Conservation (phyloP, 768 basidiomycete species). For the Lentinula detonsa region DNA sequence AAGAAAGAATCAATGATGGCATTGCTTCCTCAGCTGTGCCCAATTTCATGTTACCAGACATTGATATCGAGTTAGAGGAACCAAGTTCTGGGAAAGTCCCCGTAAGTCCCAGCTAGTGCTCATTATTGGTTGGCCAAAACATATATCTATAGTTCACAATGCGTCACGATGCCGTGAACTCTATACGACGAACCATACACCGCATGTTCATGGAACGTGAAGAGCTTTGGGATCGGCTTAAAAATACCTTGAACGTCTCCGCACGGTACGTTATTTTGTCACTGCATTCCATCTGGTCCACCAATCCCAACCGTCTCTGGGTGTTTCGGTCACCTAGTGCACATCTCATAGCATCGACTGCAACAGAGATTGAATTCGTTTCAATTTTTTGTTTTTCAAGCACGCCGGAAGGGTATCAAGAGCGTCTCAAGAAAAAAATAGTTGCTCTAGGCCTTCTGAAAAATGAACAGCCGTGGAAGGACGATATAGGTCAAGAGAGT, state of each 20-base stretch:
- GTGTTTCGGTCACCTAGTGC: conserved; percentile 22
- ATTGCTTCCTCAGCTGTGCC: neutral
- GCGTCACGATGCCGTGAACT: neutral
- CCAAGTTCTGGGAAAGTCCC: conserved; percentile 3
- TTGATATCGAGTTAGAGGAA: neutral
- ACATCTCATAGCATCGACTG: conserved; percentile 31
- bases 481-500: conserved; percentile 15
- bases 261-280: conserved; percentile 7
- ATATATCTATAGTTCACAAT: neutral
- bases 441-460: conserved; percentile 28
- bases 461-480: conserved; percentile 17
- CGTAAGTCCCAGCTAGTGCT: neutral
- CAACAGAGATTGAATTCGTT: conserved; percentile 41
- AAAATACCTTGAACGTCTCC: neutral
- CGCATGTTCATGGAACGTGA: conserved; percentile 6
- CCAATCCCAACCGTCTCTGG: neutral
- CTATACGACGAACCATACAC: neutral
- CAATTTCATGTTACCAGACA: neutral
- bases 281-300: neutral
- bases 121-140: neutral
- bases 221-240: conserved; percentile 15
- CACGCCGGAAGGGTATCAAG: conserved; percentile 43
- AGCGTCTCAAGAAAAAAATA: conserved; percentile 24
- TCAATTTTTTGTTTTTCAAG: conserved; percentile 40
- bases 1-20: neutral